phyloP scores from a whole-genome alignment of 139 green algal species.

The Astrephomene gubernaculifera region DNA sequence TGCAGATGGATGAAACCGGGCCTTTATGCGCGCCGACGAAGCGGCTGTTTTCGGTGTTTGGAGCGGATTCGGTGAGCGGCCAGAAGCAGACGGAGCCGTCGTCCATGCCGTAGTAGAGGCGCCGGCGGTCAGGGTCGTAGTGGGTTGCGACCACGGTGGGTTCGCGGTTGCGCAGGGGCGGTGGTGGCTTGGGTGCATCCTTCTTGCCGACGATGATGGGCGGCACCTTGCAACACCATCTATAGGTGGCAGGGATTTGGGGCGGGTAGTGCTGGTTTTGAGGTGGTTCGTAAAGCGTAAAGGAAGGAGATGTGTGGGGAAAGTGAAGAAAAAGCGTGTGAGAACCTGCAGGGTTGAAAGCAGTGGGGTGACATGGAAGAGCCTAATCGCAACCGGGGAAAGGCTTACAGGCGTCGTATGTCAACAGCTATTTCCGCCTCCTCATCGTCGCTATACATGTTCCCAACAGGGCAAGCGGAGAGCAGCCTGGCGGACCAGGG shows the following conservation, averaged over 20 bases:
- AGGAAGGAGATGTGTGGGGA: too few species aligned
- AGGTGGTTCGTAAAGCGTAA: too few species aligned
- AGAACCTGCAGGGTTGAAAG: too few species aligned
- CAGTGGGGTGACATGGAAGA: too few species aligned
- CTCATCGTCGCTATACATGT: conserved; percentile 42
- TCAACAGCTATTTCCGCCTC: conserved; percentile 39
- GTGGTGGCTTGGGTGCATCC: conserved; percentile 7
- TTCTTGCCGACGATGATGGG: conserved; percentile 4
- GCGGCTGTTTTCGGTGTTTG: conserved; percentile 5
- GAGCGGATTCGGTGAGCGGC: conserved; percentile 22
- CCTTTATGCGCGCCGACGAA: conserved; percentile 64
- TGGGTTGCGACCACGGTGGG: conserved; percentile 14
- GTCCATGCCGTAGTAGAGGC: conserved; percentile 59
- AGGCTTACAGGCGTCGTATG: conserved; percentile 22
- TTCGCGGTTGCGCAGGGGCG: conserved; percentile 16
- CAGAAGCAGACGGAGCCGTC: conserved; percentile 63
- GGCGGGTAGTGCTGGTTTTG: not conserved
- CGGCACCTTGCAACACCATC: conserved; percentile 13
- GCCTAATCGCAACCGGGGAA: not conserved
- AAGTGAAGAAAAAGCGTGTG: too few species aligned
- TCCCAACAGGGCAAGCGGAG: too few species aligned
- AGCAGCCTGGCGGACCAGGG: too few species aligned
- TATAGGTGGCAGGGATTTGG: not conserved
- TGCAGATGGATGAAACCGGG: conserved; percentile 47
- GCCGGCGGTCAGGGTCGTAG: conserved; percentile 11